Percentiles rank a stretch among this genome's conserved stretches.
Evolutionary conservation across 352 stramenopile genomes (phyloP).

Genomic region (Phytopythium sindhum): DNA sequence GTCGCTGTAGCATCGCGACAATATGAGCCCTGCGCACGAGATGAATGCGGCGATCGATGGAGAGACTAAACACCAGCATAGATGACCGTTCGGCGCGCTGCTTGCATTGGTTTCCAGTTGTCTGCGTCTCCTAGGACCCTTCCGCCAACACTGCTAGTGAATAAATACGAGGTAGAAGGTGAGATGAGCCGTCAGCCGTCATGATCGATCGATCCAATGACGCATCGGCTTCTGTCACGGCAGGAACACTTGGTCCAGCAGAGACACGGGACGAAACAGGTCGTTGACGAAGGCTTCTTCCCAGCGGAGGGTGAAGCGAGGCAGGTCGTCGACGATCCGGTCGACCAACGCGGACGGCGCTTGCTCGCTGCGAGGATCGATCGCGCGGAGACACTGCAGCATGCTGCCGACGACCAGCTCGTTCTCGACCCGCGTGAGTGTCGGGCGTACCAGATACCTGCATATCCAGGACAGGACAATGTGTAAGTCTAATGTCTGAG

Average conservation of each 20-base stretch:
- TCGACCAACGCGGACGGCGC: constrained; percentile 22
- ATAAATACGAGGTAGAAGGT: constrained; percentile 5
- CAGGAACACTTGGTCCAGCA: constrained; percentile 27
- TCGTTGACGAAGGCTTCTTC: constrained; percentile 43
- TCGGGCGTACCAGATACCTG: constrained; percentile 31
- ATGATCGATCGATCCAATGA: not conserved
- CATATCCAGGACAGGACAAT: not conserved
- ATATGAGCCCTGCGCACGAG: not conserved
- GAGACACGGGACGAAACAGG: constrained; percentile 20
- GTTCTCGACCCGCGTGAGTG: constrained; percentile 23
- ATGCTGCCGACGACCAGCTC: constrained; percentile 24
- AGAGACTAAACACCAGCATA: not conserved
- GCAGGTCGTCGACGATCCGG: constrained; percentile 35
- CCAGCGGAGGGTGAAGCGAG: constrained; percentile 36
- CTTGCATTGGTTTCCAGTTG: not conserved
- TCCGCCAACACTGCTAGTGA: not conserved
- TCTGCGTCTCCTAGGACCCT: not conserved
- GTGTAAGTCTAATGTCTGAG: not conserved
- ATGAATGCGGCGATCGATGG: not conserved
- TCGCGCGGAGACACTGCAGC: constrained; percentile 35
- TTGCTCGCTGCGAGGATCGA: constrained; percentile 20
- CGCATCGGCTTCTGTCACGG: not conserved
- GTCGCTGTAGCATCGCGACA: not conserved
- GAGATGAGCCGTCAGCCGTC: not conserved
- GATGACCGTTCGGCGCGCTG: not conserved